Evolutionary conservation across 768 basidiomycete genomes (phyloP), one percentile per base, ranked within the genome.

Genomic region (Ramaria rubella): DNA sequence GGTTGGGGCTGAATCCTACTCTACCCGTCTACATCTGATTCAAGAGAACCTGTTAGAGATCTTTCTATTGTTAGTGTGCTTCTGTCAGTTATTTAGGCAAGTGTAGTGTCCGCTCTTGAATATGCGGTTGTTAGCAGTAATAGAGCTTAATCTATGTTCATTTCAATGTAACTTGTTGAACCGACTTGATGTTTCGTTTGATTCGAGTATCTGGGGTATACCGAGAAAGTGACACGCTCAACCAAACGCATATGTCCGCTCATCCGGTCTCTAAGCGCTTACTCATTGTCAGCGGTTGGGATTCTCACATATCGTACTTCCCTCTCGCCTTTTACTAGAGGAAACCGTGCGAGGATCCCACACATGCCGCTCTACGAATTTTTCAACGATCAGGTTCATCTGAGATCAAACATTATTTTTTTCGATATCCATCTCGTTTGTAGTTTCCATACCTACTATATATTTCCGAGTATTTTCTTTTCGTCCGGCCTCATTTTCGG

Each of bases 21-120:
- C 71, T 92, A 53, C 88, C 87, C 0, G 83, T 91, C 59, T 92
- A 87, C 65, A 83, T 91, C 46, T 91, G 36, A 38, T n/a, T n/a
- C n/a, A n/a, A n/a, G n/a, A n/a, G n/a, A n/a, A n/a, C n/a, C n/a
- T n/a, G n/a, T n/a, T n/a, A n/a, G n/a, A n/a, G n/a, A n/a, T n/a
- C n/a, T n/a, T n/a, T n/a, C n/a, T n/a, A n/a, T n/a, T n/a, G n/a
- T n/a, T n/a, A n/a, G n/a, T n/a, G n/a, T n/a, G n/a, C n/a, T n/a
- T n/a, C n/a, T n/a, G n/a, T n/a, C n/a, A n/a, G n/a, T n/a, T n/a
- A n/a, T n/a, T n/a, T n/a, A n/a, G n/a, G n/a, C n/a, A n/a, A n/a
- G n/a, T n/a, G n/a, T n/a, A n/a, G n/a, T n/a, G n/a, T n/a, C n/a
- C n/a, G n/a, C n/a, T n/a, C n/a, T n/a, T n/a, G n/a, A n/a, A n/a